Base-by-base conservation (phyloP, 1,139 yeast genomes). In the Debaryomyces sp. region DNA sequence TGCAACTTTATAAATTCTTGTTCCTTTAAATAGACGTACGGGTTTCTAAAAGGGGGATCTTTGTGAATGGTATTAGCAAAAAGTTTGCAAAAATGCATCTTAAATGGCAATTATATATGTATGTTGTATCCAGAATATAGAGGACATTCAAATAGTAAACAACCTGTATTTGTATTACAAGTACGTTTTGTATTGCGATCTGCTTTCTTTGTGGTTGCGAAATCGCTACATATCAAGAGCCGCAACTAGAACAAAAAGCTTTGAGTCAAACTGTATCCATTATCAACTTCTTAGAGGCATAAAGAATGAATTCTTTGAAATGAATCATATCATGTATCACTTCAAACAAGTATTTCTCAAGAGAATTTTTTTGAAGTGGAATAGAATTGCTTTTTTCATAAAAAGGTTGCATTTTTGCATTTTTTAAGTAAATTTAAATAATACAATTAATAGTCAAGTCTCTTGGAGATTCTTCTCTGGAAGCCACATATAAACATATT, bases 11-110 rank as follows among this genome's bases (percentile, higher is more conserved):
- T 17, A 22, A 41, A 23, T 12, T 30, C 44, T 33, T 45, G 36
- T 21, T 45, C 44, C 21, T 45, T 45, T n/a, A 45, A 33, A 41
- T 39, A 45, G 10, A 37, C 41, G 10, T 45, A 45, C 2, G 47
- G 47, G 33, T 45, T 45, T 26, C 44, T 30, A 22, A 45, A 45
- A n/a, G 43, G 26, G 12, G 43, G 36, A 5, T 41, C 43, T 21
- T 22, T 41, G 13, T 22, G 43, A 29, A 17, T 18, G 10, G 13
- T 12, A 18, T 13, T 7, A 18, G 5, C 12, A 13, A 41, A 41
- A 21, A 41, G 18, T 8, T 41, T 41, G 15, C 8, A 13, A 21
- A 30, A 5, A 4, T 29, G 36, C 43, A 41, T 41, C 32, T 41
- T 8, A 21, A 15, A 9, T 8, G 10, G 6, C 12, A 32, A 32